Evolutionary conservation across 768 basidiomycete species (phyloP), one percentile per base, ranked within the genome.

Genomic region (Termitomyces sp.): DNA sequence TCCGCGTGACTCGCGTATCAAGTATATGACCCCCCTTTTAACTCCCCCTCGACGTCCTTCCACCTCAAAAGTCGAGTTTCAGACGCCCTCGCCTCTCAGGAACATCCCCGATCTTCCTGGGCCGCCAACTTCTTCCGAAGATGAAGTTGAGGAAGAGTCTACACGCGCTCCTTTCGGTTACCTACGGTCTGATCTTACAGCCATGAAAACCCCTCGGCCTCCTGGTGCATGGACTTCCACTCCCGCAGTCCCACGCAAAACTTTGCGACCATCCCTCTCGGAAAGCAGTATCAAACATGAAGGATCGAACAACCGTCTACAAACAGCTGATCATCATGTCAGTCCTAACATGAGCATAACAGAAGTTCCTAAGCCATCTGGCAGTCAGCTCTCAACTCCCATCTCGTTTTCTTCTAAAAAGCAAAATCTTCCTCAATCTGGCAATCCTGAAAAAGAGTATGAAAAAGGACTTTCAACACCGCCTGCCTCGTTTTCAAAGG

Each of bases 101-200:
- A 79, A 75, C 46, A 75, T 87, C 58, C 85, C 87, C 10, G 86
- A 86, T 7, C 80, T 90, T 49, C 87, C 87, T 13, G 84, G 71
- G 18, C 85, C 84, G 3, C 85, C 87, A 2, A 79, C 78, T n/a
- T 80, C 81, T 10, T 78, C 79, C 14, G 81, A 81, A 35, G 80
- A 83, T 44, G 76, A 67, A 26, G 33, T 44, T 33, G 68, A 62
- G 35, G 69, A 68, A 54, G 52, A 70, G 58, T 59, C 71, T 61
- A 42, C n/a, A 38, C 53, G 49, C 32, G 40, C 58, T 33, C 47
- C 57, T 58, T 36, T 51, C 53, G 61, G 58, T 63, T 18, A 59
- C 64, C 47, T 62, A 55, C 65, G 58, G 40, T 58, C 56, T 26
- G 65, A 72, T 57, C 33, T 64, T 20, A 68, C 72, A 3, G 60